Conservation (phyloP, 371 early-diverging fungal genomes). For the Sporodiniella umbellata region DNA sequence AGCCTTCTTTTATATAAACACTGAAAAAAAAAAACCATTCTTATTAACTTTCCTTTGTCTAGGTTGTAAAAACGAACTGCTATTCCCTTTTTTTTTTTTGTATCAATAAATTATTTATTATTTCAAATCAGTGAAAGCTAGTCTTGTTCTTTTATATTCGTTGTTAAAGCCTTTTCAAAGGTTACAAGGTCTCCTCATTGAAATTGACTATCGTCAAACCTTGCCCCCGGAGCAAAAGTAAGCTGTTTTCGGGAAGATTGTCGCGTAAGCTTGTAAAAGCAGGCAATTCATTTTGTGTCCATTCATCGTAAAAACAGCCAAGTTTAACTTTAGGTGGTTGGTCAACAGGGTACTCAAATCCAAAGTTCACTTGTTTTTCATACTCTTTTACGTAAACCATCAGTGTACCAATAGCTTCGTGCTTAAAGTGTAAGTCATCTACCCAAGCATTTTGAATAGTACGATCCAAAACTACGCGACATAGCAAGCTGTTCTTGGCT, state of each 20-base stretch:
- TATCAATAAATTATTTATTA: no score
- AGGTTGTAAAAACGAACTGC: no score
- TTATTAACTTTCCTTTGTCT: neutral
- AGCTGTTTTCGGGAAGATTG: slow-evolving; percentile 19
- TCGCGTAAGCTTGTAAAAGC: slow-evolving; percentile 29
- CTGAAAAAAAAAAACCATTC: no score
- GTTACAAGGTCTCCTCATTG: slow-evolving; percentile 5
- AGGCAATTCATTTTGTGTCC: slow-evolving; percentile 34
- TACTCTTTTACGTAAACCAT: slow-evolving; percentile 35
- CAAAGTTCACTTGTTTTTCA: slow-evolving; percentile 28
- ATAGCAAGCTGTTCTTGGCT: slow-evolving; percentile 39
- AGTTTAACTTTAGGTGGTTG: slow-evolving; percentile 15
- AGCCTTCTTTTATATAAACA: slow-evolving; percentile 19
- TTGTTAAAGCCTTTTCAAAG: no score
- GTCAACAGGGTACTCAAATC: slow-evolving; percentile 27
- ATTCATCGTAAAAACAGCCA: slow-evolving; percentile 46
- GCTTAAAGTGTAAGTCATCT: slow-evolving; percentile 3
- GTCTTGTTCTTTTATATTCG: no score
- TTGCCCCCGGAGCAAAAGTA: slow-evolving; percentile 34
- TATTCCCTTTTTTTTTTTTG: neutral
- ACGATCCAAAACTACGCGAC: slow-evolving; percentile 27
- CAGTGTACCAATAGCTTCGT: slow-evolving; percentile 13
- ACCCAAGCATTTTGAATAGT: slow-evolving; percentile 17
- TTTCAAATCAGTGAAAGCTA: no score
- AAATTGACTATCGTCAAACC: slow-evolving; percentile 26